Evolutionary conservation across 2,329 filamentous ascomycete species (phyloP), one percentile per base, ranked within the genome.

Genomic region (Davidsoniella virescens): DNA sequence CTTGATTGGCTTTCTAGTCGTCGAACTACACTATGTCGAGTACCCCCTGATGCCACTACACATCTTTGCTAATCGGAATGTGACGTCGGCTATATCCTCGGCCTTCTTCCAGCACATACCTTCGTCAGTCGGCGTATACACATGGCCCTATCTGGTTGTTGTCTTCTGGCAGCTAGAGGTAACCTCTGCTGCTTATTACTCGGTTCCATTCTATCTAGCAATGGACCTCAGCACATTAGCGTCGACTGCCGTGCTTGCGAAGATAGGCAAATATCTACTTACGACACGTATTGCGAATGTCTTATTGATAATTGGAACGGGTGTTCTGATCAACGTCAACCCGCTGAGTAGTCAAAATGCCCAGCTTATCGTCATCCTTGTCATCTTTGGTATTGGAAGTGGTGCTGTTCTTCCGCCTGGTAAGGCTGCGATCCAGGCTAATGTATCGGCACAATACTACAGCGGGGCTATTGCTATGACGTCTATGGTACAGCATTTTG

Each of bases 21-120:
- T 46, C 18, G 44, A 46, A 20, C 44, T 46, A 5, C 25, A 36
- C 12, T 18, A 29, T 10, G 44, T 46, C 23, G 23, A 46, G 44
- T 46, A 46, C 25, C 44, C 44, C 6, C 33, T 46, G 23, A 33
- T 46, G 44, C 44, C 44, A 12, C 25, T 46, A 10, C 46, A 49
- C 37, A 49, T 49, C 25, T 49, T 49, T 29, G 23, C 18, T 23
- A 49, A 49, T 29, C 36, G 37, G 3, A 49, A 49, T 29, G 46
- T 41, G 17, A 17, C 38, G 4, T 26, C 16, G 20, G 46, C 23
- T n/a, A 49, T 49, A 26, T 37, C 23, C 20, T 23, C 46, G 8
- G 46, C 37, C 1, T 41, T 49, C 37, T 49, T 49, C 37, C 46
- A 49, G 46, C 37, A 25, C 20, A 41, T 49, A n/a, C 46, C 45